Base-by-base conservation (phyloP, 495 filamentous ascomycete genomes). In the Hyaloscypha finlandica region DNA sequence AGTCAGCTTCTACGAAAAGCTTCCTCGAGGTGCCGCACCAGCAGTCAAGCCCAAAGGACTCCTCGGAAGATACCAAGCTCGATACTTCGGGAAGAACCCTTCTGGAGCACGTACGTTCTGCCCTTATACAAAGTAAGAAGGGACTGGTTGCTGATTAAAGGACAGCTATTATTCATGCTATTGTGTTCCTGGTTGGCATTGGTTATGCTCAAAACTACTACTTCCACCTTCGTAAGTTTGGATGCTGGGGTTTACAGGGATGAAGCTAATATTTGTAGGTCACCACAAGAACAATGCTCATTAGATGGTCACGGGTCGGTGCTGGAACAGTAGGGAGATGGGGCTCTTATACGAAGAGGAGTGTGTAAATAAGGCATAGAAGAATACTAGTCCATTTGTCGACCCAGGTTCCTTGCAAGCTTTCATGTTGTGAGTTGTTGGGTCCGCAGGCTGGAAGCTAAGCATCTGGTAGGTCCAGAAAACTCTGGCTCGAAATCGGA, bases 281-380 rank as follows among this genome's bases (percentile, higher is more conserved):
- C 93, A 97, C 85, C 93, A 97, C 90, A 98, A 98, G 90, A 97
- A 97, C 89, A 93, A 98, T 78, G 90, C 92, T 72, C 94, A 98
- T 84, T 98, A 94, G 85, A 76, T 70, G 68, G 63, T 64, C 39
- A 56, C 39, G 31, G 8, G 16, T 55, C 8, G 45, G 9, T 5
- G 25, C 20, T 22, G 42, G 4, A 39, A 45, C 45, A 14, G 53
- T 39, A 20, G 48, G 68, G 20, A 31, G 11, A 58, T 19, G 45
- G 52, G 57, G 33, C n/a, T 72, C 64, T 69, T 67, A 64, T 61
- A 68, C 53, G 69, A 70, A 35, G 56, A 48, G 66, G 33, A 51
- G 53, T 11, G 57, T 73, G 71, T 73, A 73, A 73, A 73, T 73
- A 73, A 65, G 63, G 58, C 39, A 64, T 58, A 66, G 64, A 51